Evolutionary conservation across 2,329 filamentous ascomycete species (phyloP), one percentile per base, ranked within the genome.

Genomic region (Ascochyta fabae): DNA sequence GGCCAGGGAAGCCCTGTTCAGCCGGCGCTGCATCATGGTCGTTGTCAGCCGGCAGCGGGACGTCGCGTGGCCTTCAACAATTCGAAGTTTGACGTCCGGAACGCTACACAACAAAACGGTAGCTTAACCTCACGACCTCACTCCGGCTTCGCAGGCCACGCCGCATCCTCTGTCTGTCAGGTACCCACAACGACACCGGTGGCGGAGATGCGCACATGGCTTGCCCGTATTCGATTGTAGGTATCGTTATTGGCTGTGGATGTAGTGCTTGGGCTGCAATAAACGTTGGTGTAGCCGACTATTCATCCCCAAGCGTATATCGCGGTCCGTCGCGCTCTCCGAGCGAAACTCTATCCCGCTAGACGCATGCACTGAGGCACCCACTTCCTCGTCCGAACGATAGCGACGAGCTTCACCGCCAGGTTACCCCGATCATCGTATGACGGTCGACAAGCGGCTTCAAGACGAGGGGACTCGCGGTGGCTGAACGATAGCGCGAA

Each of bases 101-200:
- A 66, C 66, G 59, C 64, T 70, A 67, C 62, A 63, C 58, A 58
- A 55, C 56, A 56, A 64, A 58, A 60, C 57, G 48, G 23, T 57
- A 58, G 59, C 64, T 63, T 66, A 67, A 61, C 59, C 47, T 48
- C 55, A 68, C 58, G 34, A 62, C 56, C 48, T 43, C 55, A 48
- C 38, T 45, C 42, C n/a, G 58, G 34, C 42, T 60, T 34, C 40
- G 41, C 38, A 54, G 48, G 33, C 47, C 23, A 36, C 35, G 31
- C 43, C 26, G 34, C 27, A 47, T 36, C 23, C 19, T 39, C 24
- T 23, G 22, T 39, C 27, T 33, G 40, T 22, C 34, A 58, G 22
- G 36, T 47, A 47, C 52, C 53, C 46, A 59, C 35, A 44, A 44
- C 31, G 29, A 52, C 48, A n/a, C 33, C 15, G 29, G 35, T 12